Percentiles rank a stretch among this genome's conserved stretches.
Conservation (phyloP, 2,329 filamentous ascomycete genomes). For the Elsinoe ampelina region DNA sequence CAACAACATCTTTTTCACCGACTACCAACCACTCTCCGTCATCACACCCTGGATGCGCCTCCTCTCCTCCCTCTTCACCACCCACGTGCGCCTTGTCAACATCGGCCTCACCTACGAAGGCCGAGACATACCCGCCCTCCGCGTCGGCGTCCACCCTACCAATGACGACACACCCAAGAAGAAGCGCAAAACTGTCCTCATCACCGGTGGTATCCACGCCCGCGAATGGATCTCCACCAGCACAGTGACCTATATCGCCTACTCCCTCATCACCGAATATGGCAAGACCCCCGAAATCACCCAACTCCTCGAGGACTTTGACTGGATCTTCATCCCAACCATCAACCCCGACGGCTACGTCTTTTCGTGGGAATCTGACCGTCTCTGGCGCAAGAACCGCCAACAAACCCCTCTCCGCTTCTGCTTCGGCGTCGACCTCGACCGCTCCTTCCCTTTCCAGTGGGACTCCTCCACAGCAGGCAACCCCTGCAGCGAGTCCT, state of each 20-base stretch:
- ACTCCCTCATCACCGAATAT: constrained; percentile 76
- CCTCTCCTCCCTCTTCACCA: constrained; percentile 80
- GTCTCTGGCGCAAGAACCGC: constrained; percentile 89
- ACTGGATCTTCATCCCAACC: constrained; percentile 80
- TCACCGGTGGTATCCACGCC: constrained; percentile 82
- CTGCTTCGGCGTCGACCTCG: constrained; percentile 81
- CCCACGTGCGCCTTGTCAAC: constrained; percentile 61
- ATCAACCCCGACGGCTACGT: constrained; percentile 91
- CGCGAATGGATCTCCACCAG: constrained; percentile 94
- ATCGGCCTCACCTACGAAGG: constrained; percentile 85
- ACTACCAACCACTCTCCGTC: constrained; percentile 82
- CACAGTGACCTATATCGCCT: constrained; percentile 83
- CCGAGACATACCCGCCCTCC: constrained; percentile 72
- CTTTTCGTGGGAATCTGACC: constrained; percentile 85
- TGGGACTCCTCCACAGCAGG: constrained; percentile 60
- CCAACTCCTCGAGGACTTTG: constrained; percentile 70
- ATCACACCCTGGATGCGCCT: constrained; percentile 88
- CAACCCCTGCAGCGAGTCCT: constrained; percentile 87
- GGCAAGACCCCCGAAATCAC: constrained; percentile 63
- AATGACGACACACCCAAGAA: constrained; percentile 36
- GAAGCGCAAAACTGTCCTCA: constrained; percentile 63
- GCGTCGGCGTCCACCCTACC: constrained; percentile 56
- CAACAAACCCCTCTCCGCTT: constrained; percentile 74
- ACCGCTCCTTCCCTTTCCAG: constrained; percentile 74
- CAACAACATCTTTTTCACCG: constrained; percentile 72